Percentiles rank a stretch among this genome's conserved stretches.
phyloP scores from a whole-genome alignment of 495 filamentous ascomycete genomes.

The Lindgomyces ingoldianus region DNA sequence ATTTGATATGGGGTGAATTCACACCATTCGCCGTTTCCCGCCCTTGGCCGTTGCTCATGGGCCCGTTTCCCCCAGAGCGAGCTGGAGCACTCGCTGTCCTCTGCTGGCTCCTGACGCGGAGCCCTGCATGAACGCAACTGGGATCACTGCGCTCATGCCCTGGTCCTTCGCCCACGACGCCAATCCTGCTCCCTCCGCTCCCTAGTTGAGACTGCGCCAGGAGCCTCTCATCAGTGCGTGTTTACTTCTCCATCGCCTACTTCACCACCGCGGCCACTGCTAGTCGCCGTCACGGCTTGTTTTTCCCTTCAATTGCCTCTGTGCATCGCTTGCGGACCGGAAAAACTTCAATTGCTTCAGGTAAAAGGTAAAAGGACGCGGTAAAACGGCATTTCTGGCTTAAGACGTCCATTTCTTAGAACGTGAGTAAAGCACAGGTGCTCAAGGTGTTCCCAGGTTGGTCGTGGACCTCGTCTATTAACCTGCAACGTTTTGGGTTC shows the following conservation, averaged over 20 bases:
- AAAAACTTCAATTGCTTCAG: conserved; percentile 23
- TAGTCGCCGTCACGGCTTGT: not conserved
- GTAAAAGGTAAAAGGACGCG: conserved; percentile 1
- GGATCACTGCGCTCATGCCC: conserved; percentile 30
- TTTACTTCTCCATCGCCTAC: not conserved
- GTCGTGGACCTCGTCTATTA: not conserved
- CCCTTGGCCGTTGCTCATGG: conserved; percentile 1
- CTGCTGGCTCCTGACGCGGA: conserved; percentile 8
- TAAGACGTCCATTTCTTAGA: not conserved
- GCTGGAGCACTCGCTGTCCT: conserved; percentile 16
- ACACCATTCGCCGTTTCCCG: conserved; percentile 22
- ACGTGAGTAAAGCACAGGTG: not conserved
- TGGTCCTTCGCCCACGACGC: too few relatives aligned
- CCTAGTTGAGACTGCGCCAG: conserved; percentile 26
- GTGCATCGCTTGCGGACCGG: not conserved
- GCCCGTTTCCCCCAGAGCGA: conserved; percentile 19
- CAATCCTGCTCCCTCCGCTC: too few relatives aligned
- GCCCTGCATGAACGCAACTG: conserved; percentile 29
- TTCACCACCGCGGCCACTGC: not conserved
- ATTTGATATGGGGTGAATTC: conserved; percentile 30
- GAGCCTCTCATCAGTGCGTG: conserved; percentile 13
- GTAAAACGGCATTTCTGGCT: not conserved
- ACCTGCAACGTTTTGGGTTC: not conserved
- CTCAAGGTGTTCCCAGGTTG: not conserved
- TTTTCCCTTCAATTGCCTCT: not conserved